These are phyloP conservation scores for Solanum etuberosum DNA, from an alignment of 257 asterid species.

Conservation along the genomic window DNA sequence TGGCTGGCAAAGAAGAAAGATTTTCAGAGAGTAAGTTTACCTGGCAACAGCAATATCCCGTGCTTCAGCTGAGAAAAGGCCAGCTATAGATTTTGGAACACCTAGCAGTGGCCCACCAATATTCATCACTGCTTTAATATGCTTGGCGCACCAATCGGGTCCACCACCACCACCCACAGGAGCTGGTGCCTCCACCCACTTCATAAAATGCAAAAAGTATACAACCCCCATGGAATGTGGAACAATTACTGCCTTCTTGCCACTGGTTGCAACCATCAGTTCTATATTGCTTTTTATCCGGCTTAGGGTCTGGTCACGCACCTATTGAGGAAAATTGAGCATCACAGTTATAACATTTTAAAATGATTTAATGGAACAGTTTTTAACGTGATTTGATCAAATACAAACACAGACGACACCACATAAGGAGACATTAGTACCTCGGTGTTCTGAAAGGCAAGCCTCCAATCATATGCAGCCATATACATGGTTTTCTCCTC, in stretches of 20 bases:
- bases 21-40: conserved; percentile 6
- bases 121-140: conserved; percentile 78
- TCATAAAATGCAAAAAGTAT: conserved; percentile 84
- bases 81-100: conserved; percentile 71
- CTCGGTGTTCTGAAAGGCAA: conserved; percentile 95
- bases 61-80: conserved; percentile 79
- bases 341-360: neutral
- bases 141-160: conserved; percentile 84
- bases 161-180: conserved; percentile 98
- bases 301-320: conserved; percentile 70
- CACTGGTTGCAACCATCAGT: conserved; percentile 69
- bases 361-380: neutral
- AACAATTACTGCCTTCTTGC: conserved; percentile 70
- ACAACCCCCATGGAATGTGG: conserved; percentile 95
- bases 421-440: conserved; percentile 17
- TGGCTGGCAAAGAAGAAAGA: neutral
- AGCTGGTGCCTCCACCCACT: conserved; percentile 90
- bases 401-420: neutral
- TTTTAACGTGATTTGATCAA: neutral
- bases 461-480: conserved; percentile 99
- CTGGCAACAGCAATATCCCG: conserved; percentile 76
- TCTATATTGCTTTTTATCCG: conserved; percentile 75
- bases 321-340: conserved; percentile 26
- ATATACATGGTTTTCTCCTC: conserved; percentile 95
- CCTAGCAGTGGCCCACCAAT: conserved; percentile 87